Conservation (phyloP, 306 rosid genomes). For the Quercus aquifolioides region DNA sequence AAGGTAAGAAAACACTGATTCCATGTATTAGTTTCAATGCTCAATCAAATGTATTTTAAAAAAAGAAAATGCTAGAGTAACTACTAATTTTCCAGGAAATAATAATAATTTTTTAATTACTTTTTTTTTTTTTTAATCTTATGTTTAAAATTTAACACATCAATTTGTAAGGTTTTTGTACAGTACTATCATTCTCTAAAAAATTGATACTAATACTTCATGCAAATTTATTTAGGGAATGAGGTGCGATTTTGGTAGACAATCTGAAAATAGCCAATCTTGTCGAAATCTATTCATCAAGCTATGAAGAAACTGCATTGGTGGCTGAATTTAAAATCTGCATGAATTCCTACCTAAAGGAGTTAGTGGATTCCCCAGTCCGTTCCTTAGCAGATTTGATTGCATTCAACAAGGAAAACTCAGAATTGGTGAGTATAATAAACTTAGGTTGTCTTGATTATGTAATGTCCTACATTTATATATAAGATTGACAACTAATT, state of each 20-base stretch:
- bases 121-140: no score
- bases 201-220: no score
- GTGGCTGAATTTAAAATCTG: slow-evolving; percentile 32
- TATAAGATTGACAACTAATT: background rate
- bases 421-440: slow-evolving; percentile 13
- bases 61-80: no score
- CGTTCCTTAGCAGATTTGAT: slow-evolving; percentile 28
- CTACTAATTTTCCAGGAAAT: no score
- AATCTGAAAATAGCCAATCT: slow-evolving; percentile 28
- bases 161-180: no score
- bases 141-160: no score
- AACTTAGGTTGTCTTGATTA: background rate
- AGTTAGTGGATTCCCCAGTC: slow-evolving; percentile 24
- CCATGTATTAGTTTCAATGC: no score
- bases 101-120: no score
- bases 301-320: slow-evolving; percentile 11
- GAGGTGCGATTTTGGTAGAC: slow-evolving; percentile 33
- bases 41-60: no score
- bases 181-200: rapidly evolving
- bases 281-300: background rate
- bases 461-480: background rate
- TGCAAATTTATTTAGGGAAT: no score
- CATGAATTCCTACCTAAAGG: slow-evolving; percentile 26
- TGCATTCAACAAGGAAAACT: slow-evolving; percentile 25
- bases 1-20: background rate